These are phyloP conservation scores for Testicularia cyperi DNA, from an alignment of 1,284 basidiomycete genomes.

Conservation along the genomic window DNA sequence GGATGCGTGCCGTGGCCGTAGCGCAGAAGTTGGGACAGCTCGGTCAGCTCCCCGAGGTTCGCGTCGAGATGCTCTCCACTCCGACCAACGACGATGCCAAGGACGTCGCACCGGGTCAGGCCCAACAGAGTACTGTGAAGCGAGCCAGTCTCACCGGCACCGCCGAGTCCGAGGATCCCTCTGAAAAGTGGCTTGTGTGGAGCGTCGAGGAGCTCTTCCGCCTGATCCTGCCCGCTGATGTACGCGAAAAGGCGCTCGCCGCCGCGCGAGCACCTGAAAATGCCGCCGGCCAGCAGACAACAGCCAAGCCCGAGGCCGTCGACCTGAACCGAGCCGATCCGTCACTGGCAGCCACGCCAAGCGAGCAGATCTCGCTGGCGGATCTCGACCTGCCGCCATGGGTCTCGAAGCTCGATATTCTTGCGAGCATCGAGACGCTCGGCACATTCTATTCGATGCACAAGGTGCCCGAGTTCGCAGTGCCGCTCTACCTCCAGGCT, in stretches of 20 bases:
- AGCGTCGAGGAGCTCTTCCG: slow-evolving; percentile 57
- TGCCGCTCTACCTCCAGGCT: slow-evolving; percentile 59
- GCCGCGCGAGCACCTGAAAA: slow-evolving; percentile 17
- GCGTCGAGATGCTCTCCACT: slow-evolving; percentile 10
- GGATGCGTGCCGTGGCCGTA: slow-evolving; percentile 50
- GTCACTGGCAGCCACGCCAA: slow-evolving; percentile 4
- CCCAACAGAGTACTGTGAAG: not conserved
- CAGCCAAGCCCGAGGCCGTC: not conserved
- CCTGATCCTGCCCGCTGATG: slow-evolving; percentile 25
- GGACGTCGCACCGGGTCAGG: not conserved
- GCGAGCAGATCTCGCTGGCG: slow-evolving; percentile 36
- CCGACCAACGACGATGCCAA: not conserved
- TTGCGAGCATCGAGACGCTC: slow-evolving; percentile 57
- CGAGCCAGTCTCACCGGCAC: slow-evolving; percentile 21
- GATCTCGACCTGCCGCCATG: slow-evolving; percentile 59
- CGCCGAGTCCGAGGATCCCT: slow-evolving; percentile 25
- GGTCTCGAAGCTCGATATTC: slow-evolving; percentile 54
- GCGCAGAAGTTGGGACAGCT: slow-evolving; percentile 53
- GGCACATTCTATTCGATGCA: slow-evolving; percentile 57
- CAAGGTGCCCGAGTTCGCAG: slow-evolving; percentile 54
- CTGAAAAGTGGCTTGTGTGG: slow-evolving; percentile 58
- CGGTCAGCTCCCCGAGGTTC: slow-evolving; percentile 37
- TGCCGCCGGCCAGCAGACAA: not conserved
- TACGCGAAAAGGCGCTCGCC: slow-evolving; percentile 19
- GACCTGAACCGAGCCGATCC: not conserved